A percentile compares a stretch with the other conserved stretches of the same genome.
Evolutionary conservation across 1,284 basidiomycete species (phyloP).

Genomic region (Xerocomus amazonicus): DNA sequence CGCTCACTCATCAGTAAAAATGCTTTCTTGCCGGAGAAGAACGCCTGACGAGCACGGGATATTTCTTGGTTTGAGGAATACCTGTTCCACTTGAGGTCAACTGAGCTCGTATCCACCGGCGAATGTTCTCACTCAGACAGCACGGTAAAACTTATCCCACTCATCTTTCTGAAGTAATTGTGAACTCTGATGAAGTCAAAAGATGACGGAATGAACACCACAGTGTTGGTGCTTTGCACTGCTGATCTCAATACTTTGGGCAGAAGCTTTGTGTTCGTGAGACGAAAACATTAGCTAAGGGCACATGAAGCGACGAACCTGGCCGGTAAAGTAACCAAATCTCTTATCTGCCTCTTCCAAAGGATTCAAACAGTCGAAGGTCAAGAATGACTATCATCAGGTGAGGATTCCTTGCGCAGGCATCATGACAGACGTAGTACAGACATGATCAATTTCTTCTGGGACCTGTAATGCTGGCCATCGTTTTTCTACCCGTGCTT

Average conservation of each 20-base stretch:
- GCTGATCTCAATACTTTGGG: constrained; percentile 86
- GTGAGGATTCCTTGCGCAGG: constrained; percentile 8
- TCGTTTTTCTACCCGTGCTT: constrained; percentile 63
- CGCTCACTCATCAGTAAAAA: constrained; percentile 93
- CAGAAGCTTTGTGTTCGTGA: constrained; percentile 52
- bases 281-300: constrained; percentile 1
- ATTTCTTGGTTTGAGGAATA: constrained; percentile 94
- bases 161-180: constrained; percentile 76
- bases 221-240: constrained; percentile 83
- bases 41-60: constrained; percentile 86
- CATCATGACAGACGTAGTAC: constrained; percentile 14
- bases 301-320: constrained; percentile 46
- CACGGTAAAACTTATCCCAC: constrained; percentile 71
- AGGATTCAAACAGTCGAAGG: constrained; percentile 71
- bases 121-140: constrained; percentile 75
- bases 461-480: constrained; percentile 75
- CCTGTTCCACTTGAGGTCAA: constrained; percentile 39
- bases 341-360: constrained; percentile 85
- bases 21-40: constrained; percentile 85
- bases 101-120: neutral
- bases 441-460: constrained; percentile 75
- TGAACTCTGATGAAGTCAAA: constrained; percentile 95
- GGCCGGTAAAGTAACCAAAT: constrained; percentile 83
- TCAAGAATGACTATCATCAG: constrained; percentile 56
- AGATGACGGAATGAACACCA: constrained; percentile 90